Percentiles rank a stretch among this genome's conserved stretches.
These are phyloP conservation scores for Pleurostoma richardsiae DNA, from an alignment of 2,329 filamentous ascomycete genomes.

Conservation along the genomic window DNA sequence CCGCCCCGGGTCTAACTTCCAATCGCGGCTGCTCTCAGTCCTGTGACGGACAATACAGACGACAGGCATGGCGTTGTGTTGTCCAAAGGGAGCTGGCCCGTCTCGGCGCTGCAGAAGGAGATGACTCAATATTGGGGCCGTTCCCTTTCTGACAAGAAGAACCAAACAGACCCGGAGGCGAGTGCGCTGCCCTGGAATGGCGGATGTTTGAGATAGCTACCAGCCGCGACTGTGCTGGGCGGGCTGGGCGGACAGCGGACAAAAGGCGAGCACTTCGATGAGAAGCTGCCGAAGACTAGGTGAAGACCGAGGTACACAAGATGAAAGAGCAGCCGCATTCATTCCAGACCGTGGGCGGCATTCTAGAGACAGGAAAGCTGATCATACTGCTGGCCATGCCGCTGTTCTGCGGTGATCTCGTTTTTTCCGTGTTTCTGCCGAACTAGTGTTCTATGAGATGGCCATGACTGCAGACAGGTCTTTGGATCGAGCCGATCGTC, in stretches of 20 bases:
- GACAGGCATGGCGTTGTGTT: constrained; percentile 33
- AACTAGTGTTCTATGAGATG: background rate
- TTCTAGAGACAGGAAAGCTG: constrained; percentile 39
- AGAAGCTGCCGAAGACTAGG: constrained; percentile 39
- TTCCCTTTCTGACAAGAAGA: constrained; percentile 43
- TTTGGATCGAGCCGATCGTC: too few relatives aligned
- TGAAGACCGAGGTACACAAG: constrained; percentile 41
- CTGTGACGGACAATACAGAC: constrained; percentile 54
- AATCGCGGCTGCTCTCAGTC: constrained; percentile 50
- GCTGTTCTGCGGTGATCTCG: constrained; percentile 24
- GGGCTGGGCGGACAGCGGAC: constrained; percentile 51
- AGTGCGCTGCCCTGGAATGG: constrained; percentile 46
- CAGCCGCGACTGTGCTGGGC: constrained; percentile 46
- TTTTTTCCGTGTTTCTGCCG: constrained; percentile 1
- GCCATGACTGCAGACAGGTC: too few relatives aligned
- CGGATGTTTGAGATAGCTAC: constrained; percentile 44
- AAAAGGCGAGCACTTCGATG: constrained; percentile 47
- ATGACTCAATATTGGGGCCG: constrained; percentile 58
- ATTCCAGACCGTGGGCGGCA: constrained; percentile 54
- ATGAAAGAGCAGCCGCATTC: constrained; percentile 51
- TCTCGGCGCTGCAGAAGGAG: constrained; percentile 47
- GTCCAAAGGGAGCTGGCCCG: constrained; percentile 45
- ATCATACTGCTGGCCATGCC: constrained; percentile 35
- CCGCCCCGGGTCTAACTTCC: constrained; percentile 22
- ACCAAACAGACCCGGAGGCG: constrained; percentile 45